Percentiles rank a stretch among this genome's conserved stretches.
Evolutionary conservation across 2,329 filamentous ascomycete genomes (phyloP).

Genomic region (Oidium heveae): DNA sequence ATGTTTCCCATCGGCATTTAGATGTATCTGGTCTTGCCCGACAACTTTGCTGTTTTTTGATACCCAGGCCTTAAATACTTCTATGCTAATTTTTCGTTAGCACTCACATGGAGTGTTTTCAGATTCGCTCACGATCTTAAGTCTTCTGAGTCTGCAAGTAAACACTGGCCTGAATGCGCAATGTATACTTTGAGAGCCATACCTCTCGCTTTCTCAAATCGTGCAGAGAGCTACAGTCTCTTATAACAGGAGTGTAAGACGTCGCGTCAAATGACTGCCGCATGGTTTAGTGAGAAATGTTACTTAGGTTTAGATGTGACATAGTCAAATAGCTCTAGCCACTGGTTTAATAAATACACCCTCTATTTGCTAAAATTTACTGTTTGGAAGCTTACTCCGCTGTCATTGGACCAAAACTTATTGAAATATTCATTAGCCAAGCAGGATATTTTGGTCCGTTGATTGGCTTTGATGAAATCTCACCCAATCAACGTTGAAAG

Average conservation of each 20-base stretch:
- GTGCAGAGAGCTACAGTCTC: constrained; percentile 4
- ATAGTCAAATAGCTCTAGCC: too few species aligned
- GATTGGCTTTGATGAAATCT: too few species aligned
- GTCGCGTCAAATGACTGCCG: constrained; percentile 1
- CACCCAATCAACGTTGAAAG: too few species aligned
- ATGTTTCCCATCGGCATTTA: constrained; percentile 48
- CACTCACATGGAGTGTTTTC: background rate
- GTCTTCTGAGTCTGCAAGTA: constrained; percentile 51
- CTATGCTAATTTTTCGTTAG: constrained; percentile 30
- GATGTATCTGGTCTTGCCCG: constrained; percentile 54
- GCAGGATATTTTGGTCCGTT: too few species aligned
- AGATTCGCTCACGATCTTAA: constrained; percentile 39
- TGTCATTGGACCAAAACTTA: too few species aligned
- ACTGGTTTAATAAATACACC: too few species aligned
- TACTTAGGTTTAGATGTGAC: constrained; percentile 11
- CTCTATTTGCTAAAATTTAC: too few species aligned
- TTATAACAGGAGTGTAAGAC: background rate
- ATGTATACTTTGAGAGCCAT: constrained; percentile 84
- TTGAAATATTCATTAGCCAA: too few species aligned
- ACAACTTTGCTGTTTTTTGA: constrained; percentile 49
- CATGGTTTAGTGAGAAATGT: constrained; percentile 1
- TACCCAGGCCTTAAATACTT: constrained; percentile 67
- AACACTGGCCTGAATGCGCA: constrained; percentile 73
- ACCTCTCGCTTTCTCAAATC: constrained; percentile 16
- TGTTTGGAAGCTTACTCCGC: too few species aligned